Conservation (phyloP, 345 rosid species). For the Erodium maritimum region DNA sequence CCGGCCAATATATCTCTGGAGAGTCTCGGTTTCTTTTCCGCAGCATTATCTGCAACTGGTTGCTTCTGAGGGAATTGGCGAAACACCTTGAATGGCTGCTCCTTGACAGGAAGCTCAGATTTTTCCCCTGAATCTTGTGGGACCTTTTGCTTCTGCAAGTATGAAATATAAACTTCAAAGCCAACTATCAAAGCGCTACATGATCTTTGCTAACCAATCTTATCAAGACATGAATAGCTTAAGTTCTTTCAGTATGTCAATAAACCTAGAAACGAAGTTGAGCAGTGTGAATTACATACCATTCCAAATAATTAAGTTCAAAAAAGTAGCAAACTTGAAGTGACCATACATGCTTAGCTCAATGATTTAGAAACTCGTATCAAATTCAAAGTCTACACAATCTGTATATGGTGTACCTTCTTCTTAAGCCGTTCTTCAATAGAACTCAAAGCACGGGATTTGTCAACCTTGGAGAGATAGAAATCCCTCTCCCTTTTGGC, state of each 20-base stretch:
- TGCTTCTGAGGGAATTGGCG: constrained; percentile 62
- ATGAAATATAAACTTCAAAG: neutral
- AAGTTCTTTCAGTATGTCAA: neutral
- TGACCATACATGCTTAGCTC: neutral
- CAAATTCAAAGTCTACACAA: neutral
- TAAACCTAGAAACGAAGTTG: neutral
- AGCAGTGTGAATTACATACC: no score
- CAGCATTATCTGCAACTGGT: constrained; percentile 36
- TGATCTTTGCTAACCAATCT: neutral
- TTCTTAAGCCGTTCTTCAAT: constrained; percentile 68
- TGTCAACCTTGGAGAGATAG: constrained; percentile 65
- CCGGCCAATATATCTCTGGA: constrained; percentile 60
- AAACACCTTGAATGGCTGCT: constrained; percentile 26
- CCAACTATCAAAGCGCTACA: neutral
- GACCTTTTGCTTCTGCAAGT: constrained; percentile 58
- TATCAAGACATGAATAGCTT: neutral
- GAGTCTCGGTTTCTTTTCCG: constrained; percentile 42
- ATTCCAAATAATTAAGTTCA: no score
- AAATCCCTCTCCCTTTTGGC: constrained; percentile 90
- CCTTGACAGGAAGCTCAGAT: constrained; percentile 20
- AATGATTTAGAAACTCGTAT: neutral
- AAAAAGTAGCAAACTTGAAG: no score
- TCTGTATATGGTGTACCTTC: constrained; percentile 71
- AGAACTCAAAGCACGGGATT: constrained; percentile 50
- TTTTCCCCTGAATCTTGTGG: constrained; percentile 28